Evolutionary conservation across 345 rosid species (phyloP).

Genomic region (Kandelia obovata): DNA sequence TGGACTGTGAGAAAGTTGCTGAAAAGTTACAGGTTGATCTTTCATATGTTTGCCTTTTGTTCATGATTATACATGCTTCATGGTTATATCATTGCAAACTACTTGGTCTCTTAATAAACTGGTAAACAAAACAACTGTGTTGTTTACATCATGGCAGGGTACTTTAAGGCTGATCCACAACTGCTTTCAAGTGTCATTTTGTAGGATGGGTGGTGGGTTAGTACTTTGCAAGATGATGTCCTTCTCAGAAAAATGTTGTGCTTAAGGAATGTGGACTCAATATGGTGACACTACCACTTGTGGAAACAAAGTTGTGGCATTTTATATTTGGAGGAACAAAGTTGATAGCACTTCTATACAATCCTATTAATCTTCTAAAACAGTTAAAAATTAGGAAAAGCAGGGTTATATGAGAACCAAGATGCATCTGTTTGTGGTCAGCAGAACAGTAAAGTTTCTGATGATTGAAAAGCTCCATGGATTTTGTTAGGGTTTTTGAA

Average conservation of each 20-base stretch:
- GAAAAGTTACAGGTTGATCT: slow-evolving; percentile 75
- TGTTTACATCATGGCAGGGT: too few species aligned
- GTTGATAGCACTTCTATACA: neutral
- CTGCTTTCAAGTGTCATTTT: too few species aligned
- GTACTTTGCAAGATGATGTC: too few species aligned
- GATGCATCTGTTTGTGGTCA: neutral
- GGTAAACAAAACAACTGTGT: too few species aligned
- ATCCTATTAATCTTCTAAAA: neutral
- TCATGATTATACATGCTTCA: neutral
- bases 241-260: too few species aligned
- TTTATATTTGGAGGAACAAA: neutral
- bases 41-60: slow-evolving; percentile 4
- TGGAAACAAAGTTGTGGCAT: neutral
- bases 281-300: neutral
- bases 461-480: too few species aligned
- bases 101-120: too few species aligned
- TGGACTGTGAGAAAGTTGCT: slow-evolving; percentile 97
- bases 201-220: too few species aligned
- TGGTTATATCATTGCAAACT: neutral
- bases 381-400: neutral
- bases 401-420: neutral
- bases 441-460: too few species aligned
- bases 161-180: too few species aligned
- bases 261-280: neutral
- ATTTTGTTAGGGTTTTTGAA: too few species aligned